Conservation (phyloP, 2,329 filamentous ascomycete species). For the Grosmannia penicillata region DNA sequence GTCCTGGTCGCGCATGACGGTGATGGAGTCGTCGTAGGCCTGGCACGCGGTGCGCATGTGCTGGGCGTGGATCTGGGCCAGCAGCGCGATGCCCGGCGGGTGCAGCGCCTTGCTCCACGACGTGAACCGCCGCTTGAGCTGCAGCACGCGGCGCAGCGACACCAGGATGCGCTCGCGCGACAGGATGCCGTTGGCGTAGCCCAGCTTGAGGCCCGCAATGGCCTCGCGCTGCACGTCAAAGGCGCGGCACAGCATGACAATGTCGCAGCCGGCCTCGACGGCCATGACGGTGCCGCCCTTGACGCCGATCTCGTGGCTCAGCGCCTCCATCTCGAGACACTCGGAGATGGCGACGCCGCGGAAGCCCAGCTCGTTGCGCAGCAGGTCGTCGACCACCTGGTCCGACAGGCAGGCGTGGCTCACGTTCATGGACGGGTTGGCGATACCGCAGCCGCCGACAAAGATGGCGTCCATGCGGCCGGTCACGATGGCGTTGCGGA, state of each 20-base stretch:
- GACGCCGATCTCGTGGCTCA: constrained; percentile 93
- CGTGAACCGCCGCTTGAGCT: constrained; percentile 72
- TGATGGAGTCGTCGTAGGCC: constrained; percentile 87
- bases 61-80: constrained; percentile 67
- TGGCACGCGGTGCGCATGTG: constrained; percentile 70
- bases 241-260: constrained; percentile 76
- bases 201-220: constrained; percentile 75
- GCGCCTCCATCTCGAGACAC: constrained; percentile 90
- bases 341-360: constrained; percentile 88
- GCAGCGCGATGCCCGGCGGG: constrained; percentile 60
- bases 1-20: constrained; percentile 80
- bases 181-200: constrained; percentile 82
- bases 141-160: constrained; percentile 64
- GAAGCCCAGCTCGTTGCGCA: constrained; percentile 81
- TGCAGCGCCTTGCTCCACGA: constrained; percentile 88
- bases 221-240: constrained; percentile 84
- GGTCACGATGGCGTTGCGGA: constrained; percentile 74
- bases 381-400: constrained; percentile 78
- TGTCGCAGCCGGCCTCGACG: constrained; percentile 86
- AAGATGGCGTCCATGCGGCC: constrained; percentile 84
- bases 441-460: constrained; percentile 86
- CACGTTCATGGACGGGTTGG: constrained; percentile 80
- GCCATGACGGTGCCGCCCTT: constrained; percentile 96
- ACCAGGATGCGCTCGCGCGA: constrained; percentile 64
- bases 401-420: constrained; percentile 91